Percentiles rank a stretch among this genome's conserved stretches.
phyloP scores from a whole-genome alignment of 768 basidiomycete genomes.

The Termitomyces sp. region DNA sequence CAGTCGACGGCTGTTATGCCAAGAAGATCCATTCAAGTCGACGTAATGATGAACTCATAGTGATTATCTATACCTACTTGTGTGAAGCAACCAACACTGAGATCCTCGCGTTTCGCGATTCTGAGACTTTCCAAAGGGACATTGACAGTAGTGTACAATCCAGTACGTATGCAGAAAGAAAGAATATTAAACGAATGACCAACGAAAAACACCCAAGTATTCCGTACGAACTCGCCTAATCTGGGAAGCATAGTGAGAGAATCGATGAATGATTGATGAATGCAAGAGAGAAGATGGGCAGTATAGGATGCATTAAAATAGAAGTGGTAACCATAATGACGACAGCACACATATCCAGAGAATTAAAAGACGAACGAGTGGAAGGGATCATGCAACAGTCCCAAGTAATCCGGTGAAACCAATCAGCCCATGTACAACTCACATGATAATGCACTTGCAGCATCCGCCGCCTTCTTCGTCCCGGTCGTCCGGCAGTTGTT shows the following conservation, averaged over 20 bases:
- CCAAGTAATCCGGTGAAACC: not conserved
- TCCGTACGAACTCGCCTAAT: not conserved
- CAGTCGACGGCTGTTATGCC: not conserved
- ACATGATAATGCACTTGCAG: slow-evolving; percentile 85
- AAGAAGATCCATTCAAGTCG: not conserved
- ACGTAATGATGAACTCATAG: not conserved
- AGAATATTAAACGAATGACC: not conserved
- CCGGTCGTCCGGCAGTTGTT: slow-evolving; percentile 39
- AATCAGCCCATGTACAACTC: slow-evolving; percentile 22
- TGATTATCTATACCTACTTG: not conserved
- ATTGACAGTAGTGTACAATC: slow-evolving; percentile 14
- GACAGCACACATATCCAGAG: slow-evolving; percentile 7
- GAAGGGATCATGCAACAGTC: slow-evolving; percentile 6
- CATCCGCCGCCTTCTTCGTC: slow-evolving; percentile 54
- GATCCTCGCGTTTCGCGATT: not conserved
- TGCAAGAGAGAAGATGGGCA: not conserved
- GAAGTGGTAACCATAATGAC: slow-evolving; percentile 4
- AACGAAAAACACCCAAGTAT: slow-evolving; percentile 4
- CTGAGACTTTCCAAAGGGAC: slow-evolving; percentile 2
- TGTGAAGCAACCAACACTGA: not conserved
- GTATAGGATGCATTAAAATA: slow-evolving; percentile 10
- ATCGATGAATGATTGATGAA: not conserved
- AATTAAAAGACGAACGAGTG: slow-evolving; percentile 5
- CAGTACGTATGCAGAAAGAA: slow-evolving; percentile 8
- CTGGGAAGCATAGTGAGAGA: slow-evolving; percentile 13